Evolutionary conservation across 768 basidiomycete species (phyloP), one percentile per base, ranked within the genome.

Genomic region (Rhodotorula babjevae): DNA sequence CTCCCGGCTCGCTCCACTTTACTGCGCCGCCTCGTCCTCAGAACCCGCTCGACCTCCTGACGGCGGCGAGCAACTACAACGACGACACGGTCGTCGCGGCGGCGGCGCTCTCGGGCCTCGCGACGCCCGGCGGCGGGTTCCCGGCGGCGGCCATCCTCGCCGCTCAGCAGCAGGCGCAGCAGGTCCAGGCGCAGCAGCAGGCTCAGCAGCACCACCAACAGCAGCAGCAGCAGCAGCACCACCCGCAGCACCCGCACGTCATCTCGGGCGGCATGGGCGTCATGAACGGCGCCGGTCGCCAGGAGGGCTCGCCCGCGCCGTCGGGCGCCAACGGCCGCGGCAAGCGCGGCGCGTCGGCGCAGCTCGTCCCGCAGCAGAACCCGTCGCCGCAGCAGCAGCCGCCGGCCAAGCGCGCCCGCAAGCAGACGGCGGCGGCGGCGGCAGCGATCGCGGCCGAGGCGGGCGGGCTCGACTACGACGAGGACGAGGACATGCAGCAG

Each of bases 81-180:
- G 76, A 79, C 64, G 77, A 77, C 66, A 76, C 73, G 25, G 70
- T 74, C 62, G 69, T 77, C n/a, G 77, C 77, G 11, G 78, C 78
- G 2, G 77, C 77, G 9, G 77, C 72, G 15, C 68, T 79, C 23
- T 72, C 69, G 7, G 74, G 76, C 10, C 71, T 78, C 60, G 69
- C 66, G 19, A 75, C 65, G 2, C 72, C 69, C 9, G 74, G 72
- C 6, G 75, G 74, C 9, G 74, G 74, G 18, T 67, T 71, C 65
- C 68, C 68, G 25, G 66, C 71, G 2, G 66, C 65, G 11, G 65
- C 68, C 8, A 63, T 68, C 25, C 70, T 74, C 65, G 72, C 70
- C 33, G 68, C 71, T 0, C 60, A 58, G 23, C 50, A 63, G 19
- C 57, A 52, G 65, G 44, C 25, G 61, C 56, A 57, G 16, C 55